Conservation (phyloP, 202 grass and related monocot species). For the Zoysia matrella region DNA sequence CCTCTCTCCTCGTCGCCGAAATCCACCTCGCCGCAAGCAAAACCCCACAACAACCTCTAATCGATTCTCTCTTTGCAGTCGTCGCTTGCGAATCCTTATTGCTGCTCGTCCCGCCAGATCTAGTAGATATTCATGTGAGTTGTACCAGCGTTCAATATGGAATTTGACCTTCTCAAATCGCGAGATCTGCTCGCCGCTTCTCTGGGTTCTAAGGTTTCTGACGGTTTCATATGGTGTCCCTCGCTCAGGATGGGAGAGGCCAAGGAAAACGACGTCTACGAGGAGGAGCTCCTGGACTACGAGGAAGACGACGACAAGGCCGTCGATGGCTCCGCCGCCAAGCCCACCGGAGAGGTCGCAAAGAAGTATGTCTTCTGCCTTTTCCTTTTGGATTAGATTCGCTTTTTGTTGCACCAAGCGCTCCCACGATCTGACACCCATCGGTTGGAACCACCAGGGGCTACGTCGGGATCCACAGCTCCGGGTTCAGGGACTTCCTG, state of each 20-base stretch:
- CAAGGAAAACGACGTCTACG: conserved; percentile 91
- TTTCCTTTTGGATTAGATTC: background rate
- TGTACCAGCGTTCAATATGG: background rate
- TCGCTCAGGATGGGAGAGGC: conserved; percentile 78
- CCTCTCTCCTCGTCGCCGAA: background rate
- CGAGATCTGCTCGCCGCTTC: background rate
- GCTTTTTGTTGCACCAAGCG: too few species aligned
- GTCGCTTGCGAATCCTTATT: background rate
- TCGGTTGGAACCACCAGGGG: conserved; percentile 52
- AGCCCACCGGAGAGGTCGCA: conserved; percentile 60
- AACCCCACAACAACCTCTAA: conserved; percentile 34
- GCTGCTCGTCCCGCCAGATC: conserved; percentile 12
- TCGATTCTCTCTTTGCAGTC: conserved; percentile 49
- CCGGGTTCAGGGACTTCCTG: conserved; percentile 97
- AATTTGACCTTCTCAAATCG: background rate
- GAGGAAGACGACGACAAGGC: conserved; percentile 96
- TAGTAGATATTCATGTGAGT: conserved; percentile 37
- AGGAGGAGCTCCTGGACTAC: conserved; percentile 99
- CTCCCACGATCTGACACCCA: background rate
- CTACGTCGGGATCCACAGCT: conserved; percentile 99
- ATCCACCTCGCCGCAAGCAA: too few species aligned
- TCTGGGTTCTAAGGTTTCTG: background rate
- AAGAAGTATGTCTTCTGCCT: conserved; percentile 64
- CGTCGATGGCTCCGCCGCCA: conserved; percentile 67
- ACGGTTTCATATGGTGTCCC: background rate